Percentiles rank a stretch among this genome's conserved stretches.
Conservation (phyloP, 2,329 filamentous ascomycete genomes). For the Exutisphaerella laricina region DNA sequence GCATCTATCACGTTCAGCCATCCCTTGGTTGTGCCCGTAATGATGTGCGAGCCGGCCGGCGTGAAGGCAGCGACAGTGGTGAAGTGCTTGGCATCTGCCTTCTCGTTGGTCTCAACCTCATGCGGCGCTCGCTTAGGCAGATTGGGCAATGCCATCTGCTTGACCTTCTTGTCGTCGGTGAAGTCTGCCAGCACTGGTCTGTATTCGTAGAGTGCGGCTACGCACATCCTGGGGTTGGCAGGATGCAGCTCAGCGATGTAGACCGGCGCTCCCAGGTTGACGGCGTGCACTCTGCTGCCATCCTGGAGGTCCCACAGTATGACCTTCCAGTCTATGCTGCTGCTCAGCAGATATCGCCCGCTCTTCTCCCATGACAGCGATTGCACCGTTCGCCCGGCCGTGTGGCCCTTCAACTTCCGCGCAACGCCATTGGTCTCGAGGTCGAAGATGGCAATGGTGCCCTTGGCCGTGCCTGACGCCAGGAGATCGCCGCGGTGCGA, state of each 20-base stretch:
- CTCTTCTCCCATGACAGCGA: slow-evolving; percentile 92
- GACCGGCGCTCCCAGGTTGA: slow-evolving; percentile 86
- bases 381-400: slow-evolving; percentile 70
- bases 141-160: slow-evolving; percentile 68
- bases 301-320: slow-evolving; percentile 88
- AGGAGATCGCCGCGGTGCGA: slow-evolving; percentile 92
- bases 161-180: slow-evolving; percentile 49
- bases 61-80: slow-evolving; percentile 92
- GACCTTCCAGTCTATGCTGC: slow-evolving; percentile 93
- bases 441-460: slow-evolving; percentile 92
- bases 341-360: slow-evolving; percentile 84
- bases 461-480: slow-evolving; percentile 84
- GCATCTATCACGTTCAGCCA: slow-evolving; percentile 94
- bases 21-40: slow-evolving; percentile 90
- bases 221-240: slow-evolving; percentile 77
- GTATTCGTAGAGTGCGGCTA: slow-evolving; percentile 89
- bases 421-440: slow-evolving; percentile 96
- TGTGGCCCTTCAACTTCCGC: slow-evolving; percentile 88
- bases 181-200: slow-evolving; percentile 79
- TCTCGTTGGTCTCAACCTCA: slow-evolving; percentile 67
- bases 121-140: slow-evolving; percentile 68
- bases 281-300: slow-evolving; percentile 67
- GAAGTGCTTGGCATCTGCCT: slow-evolving; percentile 90
- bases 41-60: slow-evolving; percentile 75
- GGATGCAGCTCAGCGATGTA: slow-evolving; percentile 96